These are phyloP conservation scores for Populus euphratica DNA, from an alignment of 345 rosid species.

Conservation along the genomic window DNA sequence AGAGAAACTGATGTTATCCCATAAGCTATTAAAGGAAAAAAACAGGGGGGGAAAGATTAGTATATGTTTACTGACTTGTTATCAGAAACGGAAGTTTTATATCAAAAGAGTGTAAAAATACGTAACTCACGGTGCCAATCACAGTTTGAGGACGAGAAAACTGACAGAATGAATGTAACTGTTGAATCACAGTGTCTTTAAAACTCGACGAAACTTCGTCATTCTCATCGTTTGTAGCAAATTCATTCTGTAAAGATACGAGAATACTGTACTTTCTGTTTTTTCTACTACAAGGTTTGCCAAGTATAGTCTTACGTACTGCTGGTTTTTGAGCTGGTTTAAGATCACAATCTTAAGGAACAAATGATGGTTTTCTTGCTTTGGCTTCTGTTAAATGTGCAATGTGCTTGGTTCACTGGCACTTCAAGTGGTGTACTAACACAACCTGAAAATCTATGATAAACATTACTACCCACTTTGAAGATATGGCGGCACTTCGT, in stretches of 20 bases:
- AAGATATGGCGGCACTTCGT: too few species aligned
- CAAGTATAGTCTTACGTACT: not conserved
- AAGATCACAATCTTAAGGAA: not conserved
- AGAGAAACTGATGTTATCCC: constrained; percentile 33
- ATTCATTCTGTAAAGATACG: not conserved
- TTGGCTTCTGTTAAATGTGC: not conserved
- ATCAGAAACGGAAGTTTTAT: not conserved
- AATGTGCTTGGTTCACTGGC: not conserved
- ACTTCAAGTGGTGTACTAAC: not conserved
- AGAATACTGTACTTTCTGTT: not conserved
- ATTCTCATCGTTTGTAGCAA: constrained; percentile 1
- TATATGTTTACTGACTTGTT: not conserved
- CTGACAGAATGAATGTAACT: constrained; percentile 13
- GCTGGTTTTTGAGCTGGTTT: not conserved
- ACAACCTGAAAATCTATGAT: not conserved
- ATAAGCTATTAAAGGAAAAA: constrained; percentile 7
- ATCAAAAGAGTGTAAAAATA: not conserved
- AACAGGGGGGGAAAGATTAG: not conserved
- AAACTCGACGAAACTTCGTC: not conserved
- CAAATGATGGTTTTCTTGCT: not conserved
- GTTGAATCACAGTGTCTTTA: not conserved
- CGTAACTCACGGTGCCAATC: constrained; percentile 32
- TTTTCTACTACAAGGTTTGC: not conserved
- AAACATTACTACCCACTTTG: too few species aligned
- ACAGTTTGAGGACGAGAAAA: constrained; percentile 42